phyloP scores from a whole-genome alignment of 352 stramenopile genomes.

The Saprolegnia diclina region DNA sequence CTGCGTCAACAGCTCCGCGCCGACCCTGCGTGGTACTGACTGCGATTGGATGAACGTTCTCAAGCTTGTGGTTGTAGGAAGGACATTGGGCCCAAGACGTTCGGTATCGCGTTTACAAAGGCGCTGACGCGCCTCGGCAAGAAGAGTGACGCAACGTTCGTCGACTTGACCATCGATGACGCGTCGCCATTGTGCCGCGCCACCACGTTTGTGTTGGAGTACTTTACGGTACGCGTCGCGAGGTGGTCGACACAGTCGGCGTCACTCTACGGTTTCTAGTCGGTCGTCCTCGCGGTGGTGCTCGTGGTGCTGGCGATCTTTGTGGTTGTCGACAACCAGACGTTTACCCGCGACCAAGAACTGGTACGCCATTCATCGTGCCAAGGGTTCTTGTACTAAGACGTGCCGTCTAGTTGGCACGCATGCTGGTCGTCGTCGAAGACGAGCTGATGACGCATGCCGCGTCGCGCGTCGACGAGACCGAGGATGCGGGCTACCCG shows the following conservation, averaged over 20 bases:
- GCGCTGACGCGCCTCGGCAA: constrained; percentile 5
- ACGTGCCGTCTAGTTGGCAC: not conserved
- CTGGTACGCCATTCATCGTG: constrained; percentile 7
- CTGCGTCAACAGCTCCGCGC: constrained; percentile 4
- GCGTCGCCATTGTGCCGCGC: constrained; percentile 9
- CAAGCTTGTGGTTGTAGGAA: not conserved
- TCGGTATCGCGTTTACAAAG: constrained; percentile 8
- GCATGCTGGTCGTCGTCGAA: constrained; percentile 17
- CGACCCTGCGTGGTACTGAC: constrained; percentile 1
- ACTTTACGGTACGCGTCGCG: constrained; percentile 15
- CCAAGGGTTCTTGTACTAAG: not conserved
- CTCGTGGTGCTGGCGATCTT: not conserved
- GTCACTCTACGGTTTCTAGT: too few species aligned
- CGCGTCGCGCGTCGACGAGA: not conserved
- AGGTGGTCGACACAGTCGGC: too few species aligned
- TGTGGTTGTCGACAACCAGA: constrained; percentile 3
- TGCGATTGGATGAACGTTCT: not conserved
- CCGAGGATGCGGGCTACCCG: constrained; percentile 10
- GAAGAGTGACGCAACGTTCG: not conserved
- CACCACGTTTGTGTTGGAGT: not conserved
- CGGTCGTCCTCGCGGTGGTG: constrained; percentile 1
- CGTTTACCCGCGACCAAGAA: not conserved
- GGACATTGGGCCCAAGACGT: constrained; percentile 5
- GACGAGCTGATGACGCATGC: constrained; percentile 20
- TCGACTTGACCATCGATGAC: constrained; percentile 6